phyloP scores from a whole-genome alignment of 2,329 filamentous ascomycete genomes.

The Oidium heveae region DNA sequence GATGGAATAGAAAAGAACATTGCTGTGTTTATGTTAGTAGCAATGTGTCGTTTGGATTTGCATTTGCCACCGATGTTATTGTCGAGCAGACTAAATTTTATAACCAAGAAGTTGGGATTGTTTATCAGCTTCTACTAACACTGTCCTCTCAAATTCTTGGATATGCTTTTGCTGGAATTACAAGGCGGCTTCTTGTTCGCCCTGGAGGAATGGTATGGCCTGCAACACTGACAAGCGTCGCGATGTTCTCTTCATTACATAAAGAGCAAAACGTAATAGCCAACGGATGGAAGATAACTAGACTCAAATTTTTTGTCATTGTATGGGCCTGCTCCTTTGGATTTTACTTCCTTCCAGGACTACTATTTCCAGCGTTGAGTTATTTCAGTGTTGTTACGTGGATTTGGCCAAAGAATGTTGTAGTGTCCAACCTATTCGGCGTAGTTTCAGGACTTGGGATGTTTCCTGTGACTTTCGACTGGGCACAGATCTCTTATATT shows the following conservation, averaged over 20 bases:
- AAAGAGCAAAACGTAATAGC: conserved; percentile 62
- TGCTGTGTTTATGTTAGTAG: conserved; percentile 75
- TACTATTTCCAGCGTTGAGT: conserved; percentile 61
- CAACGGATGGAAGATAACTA: conserved; percentile 58
- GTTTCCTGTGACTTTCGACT: conserved; percentile 73
- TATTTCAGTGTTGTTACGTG: conserved; percentile 79
- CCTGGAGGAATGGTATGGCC: conserved; percentile 86
- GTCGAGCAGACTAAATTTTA: conserved; percentile 81
- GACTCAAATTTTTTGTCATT: conserved; percentile 63
- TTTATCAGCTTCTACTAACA: conserved; percentile 61
- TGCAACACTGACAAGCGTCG: conserved; percentile 63
- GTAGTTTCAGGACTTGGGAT: conserved; percentile 63
- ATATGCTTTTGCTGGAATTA: conserved; percentile 65
- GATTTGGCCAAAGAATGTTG: conserved; percentile 69
- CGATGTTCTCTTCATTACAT: conserved; percentile 73
- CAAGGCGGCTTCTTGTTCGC: conserved; percentile 55
- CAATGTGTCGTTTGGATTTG: conserved; percentile 74
- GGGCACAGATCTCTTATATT: conserved; percentile 68
- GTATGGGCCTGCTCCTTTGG: conserved; percentile 45
- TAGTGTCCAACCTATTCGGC: conserved; percentile 66
- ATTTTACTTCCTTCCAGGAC: conserved; percentile 68
- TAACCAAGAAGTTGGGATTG: conserved; percentile 49
- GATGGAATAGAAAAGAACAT: conserved; percentile 75
- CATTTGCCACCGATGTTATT: conserved; percentile 73
- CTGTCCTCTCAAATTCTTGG: conserved; percentile 70